Conservation (phyloP, 192 early-diverging fungal species). For the Backusella liffmaniae region DNA sequence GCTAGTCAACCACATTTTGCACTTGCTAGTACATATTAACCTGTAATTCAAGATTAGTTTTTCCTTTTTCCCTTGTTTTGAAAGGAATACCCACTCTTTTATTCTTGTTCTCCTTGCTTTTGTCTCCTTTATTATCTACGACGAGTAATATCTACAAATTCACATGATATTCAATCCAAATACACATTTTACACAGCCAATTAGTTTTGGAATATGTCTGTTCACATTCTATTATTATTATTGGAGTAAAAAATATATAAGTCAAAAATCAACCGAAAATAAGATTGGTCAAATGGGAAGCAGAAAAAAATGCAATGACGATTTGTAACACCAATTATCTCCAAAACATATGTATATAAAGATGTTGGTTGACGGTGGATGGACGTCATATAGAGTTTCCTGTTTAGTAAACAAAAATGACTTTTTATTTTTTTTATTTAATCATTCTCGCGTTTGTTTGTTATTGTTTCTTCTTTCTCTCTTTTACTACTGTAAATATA, state of each 20-base stretch:
- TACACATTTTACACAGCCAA: neutral
- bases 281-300: neutral
- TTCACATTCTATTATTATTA: neutral
- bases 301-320: neutral
- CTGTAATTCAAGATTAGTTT: no score
- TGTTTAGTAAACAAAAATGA: neutral
- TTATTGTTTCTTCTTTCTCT: neutral
- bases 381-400: neutral
- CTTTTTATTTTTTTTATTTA: neutral
- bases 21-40: no score
- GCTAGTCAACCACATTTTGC: no score
- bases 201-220: no score
- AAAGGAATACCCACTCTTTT: neutral
- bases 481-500: slow-evolving; percentile 6
- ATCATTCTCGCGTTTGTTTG: neutral
- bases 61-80: no score
- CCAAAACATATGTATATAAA: neutral
- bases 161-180: neutral
- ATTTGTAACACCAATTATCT: neutral
- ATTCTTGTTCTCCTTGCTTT: neutral
- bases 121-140: neutral
- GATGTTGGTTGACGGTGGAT: neutral
- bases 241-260: neutral
- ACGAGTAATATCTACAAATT: neutral
- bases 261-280: neutral